Conservation (phyloP, 2,329 filamentous ascomycete genomes). For the Beauveria pseudobassiana region DNA sequence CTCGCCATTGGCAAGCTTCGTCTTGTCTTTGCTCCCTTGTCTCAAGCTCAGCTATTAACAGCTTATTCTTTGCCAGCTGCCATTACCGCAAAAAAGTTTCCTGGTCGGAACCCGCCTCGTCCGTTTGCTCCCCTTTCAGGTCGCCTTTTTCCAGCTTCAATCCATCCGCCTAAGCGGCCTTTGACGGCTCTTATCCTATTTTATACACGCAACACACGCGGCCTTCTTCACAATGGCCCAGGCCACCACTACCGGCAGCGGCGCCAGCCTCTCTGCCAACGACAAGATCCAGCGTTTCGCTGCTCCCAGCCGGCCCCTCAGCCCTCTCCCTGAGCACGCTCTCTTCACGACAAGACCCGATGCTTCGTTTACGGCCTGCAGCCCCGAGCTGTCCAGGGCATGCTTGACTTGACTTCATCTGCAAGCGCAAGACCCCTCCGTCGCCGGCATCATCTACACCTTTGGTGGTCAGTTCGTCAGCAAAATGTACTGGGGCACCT, state of each 20-base stretch:
- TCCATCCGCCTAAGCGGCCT: conserved; percentile 7
- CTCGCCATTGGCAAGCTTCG: conserved; percentile 4
- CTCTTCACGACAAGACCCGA: conserved; percentile 99
- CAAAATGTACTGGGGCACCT: conserved; percentile 99
- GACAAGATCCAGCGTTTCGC: conserved; percentile 98
- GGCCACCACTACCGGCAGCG: conserved; percentile 40
- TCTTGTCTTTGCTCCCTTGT: background rate
- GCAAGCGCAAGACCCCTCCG: conserved; percentile 93
- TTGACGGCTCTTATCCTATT: conserved; percentile 10
- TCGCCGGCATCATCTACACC: conserved; percentile 99
- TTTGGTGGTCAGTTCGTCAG: conserved; percentile 99
- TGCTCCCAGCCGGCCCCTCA: conserved; percentile 85
- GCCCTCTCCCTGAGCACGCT: conserved; percentile 77
- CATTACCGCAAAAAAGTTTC: conserved; percentile 6
- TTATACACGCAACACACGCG: conserved; percentile 12
- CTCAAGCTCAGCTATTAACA: background rate
- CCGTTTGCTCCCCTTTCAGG: conserved; percentile 9
- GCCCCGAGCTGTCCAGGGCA: conserved; percentile 83
- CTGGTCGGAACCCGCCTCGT: conserved; percentile 7
- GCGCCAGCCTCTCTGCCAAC: conserved; percentile 66
- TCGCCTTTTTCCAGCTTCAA: conserved; percentile 9
- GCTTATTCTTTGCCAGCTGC: background rate
- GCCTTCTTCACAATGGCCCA: conserved; percentile 42
- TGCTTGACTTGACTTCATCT: conserved; percentile 99
- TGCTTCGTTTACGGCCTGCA: conserved; percentile 99